phyloP scores from a whole-genome alignment of 768 basidiomycete species.

The Clavulina sp. region DNA sequence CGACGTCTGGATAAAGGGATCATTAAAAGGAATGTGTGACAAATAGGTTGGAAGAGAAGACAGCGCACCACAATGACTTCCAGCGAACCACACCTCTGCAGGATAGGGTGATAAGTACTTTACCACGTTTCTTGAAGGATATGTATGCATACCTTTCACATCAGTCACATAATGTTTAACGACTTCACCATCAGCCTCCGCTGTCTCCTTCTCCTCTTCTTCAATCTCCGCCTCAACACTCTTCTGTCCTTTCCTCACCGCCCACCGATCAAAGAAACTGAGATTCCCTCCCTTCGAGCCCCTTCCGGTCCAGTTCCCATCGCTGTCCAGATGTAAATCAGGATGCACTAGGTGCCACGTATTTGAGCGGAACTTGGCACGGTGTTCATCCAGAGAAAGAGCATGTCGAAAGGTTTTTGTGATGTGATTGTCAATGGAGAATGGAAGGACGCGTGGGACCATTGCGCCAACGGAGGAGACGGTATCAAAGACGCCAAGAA shows the following conservation, averaged over 20 bases:
- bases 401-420: constrained; percentile 14
- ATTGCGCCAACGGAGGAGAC: constrained; percentile 13
- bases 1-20: neutral
- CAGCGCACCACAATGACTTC: neutral
- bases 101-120: neutral
- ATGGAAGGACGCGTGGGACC: constrained; percentile 12
- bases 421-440: constrained; percentile 11
- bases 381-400: constrained; percentile 8
- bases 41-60: neutral
- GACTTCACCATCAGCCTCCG: neutral
- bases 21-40: neutral
- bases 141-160: neutral
- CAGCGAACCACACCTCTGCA: neutral
- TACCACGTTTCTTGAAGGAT: neutral
- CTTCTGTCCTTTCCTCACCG: neutral
- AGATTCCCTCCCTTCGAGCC: neutral
- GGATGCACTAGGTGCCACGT: constrained; percentile 6
- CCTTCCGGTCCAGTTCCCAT: neutral
- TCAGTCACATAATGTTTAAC: neutral
- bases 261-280: neutral
- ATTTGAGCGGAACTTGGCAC: constrained; percentile 8
- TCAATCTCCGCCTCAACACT: neutral
- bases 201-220: neutral
- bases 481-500: constrained; percentile 16
- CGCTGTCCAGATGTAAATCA: neutral